Evolutionary conservation across 2,329 filamentous ascomycete genomes (phyloP).

Genomic region (Davidsoniella eucalypti): DNA sequence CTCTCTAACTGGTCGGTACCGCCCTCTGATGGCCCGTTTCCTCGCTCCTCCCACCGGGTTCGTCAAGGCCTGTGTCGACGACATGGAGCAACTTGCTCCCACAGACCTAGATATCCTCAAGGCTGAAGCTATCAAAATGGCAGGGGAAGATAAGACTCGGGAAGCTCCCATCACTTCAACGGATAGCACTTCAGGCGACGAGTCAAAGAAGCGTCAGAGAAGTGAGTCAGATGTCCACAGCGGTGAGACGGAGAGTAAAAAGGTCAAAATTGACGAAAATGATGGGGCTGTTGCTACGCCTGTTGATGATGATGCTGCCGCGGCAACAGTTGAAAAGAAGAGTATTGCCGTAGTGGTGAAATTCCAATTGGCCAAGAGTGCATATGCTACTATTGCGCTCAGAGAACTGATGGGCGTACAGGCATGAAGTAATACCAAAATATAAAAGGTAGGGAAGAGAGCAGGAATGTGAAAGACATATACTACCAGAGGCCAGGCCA

Average conservation of each 20-base stretch:
- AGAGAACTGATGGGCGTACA: constrained; percentile 52
- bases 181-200: constrained; percentile 6
- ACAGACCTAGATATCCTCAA: constrained; percentile 66
- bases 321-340: constrained; percentile 18
- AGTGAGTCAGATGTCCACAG: constrained; percentile 13
- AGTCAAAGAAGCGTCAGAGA: constrained; percentile 9
- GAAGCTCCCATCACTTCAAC: constrained; percentile 14
- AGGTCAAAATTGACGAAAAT: constrained; percentile 16
- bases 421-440: constrained; percentile 3
- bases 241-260: constrained; percentile 16
- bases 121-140: constrained; percentile 16
- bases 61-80: constrained; percentile 51
- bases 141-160: neutral
- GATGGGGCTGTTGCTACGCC: constrained; percentile 6
- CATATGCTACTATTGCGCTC: constrained; percentile 73
- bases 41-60: constrained; percentile 47
- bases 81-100: constrained; percentile 69
- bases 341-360: constrained; percentile 56
- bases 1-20: constrained; percentile 75
- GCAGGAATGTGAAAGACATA: neutral
- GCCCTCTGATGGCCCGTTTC: constrained; percentile 64
- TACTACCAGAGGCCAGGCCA: neutral
- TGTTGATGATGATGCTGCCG: constrained; percentile 15
- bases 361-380: constrained; percentile 60
- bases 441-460: constrained; percentile 9